Conservation (phyloP, 306 rosid genomes). For the Styphnolobium japonicum region DNA sequence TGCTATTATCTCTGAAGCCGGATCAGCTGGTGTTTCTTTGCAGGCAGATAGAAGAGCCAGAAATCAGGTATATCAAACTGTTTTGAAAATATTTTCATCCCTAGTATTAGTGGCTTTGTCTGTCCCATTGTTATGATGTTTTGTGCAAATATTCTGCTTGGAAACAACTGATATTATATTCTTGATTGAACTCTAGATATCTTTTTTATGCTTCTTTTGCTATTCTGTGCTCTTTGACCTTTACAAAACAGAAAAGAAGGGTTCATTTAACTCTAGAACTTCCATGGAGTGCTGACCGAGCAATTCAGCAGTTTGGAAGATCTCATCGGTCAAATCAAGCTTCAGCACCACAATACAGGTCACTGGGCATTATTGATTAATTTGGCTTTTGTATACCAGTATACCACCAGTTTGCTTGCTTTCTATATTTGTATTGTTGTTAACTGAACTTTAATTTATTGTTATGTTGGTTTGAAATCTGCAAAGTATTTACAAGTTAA, state of each 20-base stretch:
- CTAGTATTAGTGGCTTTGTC: not conserved
- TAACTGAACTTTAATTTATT: not conserved
- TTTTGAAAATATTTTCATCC: not conserved
- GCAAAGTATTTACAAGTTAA: not conserved
- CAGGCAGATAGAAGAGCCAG: constrained; percentile 87
- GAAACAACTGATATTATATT: not conserved
- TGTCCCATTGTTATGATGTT: not conserved
- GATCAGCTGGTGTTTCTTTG: constrained; percentile 91
- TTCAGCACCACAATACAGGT: constrained; percentile 97
- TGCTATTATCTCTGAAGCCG: constrained; percentile 92
- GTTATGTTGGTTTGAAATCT: not conserved
- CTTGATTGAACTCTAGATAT: not conserved
- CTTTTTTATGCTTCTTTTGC: constrained; percentile 4
- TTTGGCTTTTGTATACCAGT: not conserved
- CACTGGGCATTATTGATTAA: not conserved
- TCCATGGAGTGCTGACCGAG: constrained; percentile 98
- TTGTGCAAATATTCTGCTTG: not conserved
- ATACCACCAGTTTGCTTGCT: not conserved
- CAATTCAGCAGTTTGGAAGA: constrained; percentile 95
- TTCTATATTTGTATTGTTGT: not conserved
- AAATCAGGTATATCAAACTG: constrained; percentile 62
- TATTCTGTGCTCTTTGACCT: constrained; percentile 9
- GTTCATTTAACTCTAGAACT: constrained; percentile 87
- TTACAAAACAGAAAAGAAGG: constrained; percentile 68
- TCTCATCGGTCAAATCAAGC: constrained; percentile 98